phyloP scores from a whole-genome alignment of 2,329 filamentous ascomycete species.

The Thelonectria rubi region DNA sequence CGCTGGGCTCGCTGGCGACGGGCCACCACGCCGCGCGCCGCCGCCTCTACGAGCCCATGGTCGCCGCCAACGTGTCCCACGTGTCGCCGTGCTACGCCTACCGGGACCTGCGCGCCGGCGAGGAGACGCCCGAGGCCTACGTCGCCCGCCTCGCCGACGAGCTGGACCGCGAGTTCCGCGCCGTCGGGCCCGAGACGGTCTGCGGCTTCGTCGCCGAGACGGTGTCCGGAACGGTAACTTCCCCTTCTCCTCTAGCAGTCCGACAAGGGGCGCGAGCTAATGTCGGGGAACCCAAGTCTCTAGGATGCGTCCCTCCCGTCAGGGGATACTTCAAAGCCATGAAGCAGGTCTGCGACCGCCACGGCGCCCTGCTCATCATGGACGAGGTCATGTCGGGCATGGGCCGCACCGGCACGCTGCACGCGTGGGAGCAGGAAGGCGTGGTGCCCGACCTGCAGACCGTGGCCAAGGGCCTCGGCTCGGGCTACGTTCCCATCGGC shows the following conservation, averaged over 20 bases:
- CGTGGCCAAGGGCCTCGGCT: constrained; percentile 70
- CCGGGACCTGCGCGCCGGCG: constrained; percentile 34
- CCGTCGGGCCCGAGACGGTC: constrained; percentile 28
- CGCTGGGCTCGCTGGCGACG: constrained; percentile 18
- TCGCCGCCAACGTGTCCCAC: constrained; percentile 39
- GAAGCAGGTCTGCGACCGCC: constrained; percentile 60
- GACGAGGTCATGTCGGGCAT: constrained; percentile 76
- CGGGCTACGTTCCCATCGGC: constrained; percentile 29
- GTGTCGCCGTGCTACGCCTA: constrained; percentile 43
- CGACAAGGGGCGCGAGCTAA: constrained; percentile 14
- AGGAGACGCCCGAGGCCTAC: constrained; percentile 50
- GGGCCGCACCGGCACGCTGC: constrained; percentile 67
- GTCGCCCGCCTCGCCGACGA: constrained; percentile 27
- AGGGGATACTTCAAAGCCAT: constrained; percentile 63
- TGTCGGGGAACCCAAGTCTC: constrained; percentile 27
- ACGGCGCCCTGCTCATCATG: constrained; percentile 64
- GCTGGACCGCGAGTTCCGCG: constrained; percentile 30
- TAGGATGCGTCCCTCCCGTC: constrained; percentile 28
- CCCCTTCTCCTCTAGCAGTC: rapidly evolving
- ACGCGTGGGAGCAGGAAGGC: constrained; percentile 70
- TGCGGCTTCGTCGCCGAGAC: constrained; percentile 38
- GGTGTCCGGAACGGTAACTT: constrained; percentile 32
- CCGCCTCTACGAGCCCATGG: constrained; percentile 40
- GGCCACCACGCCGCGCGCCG: constrained; percentile 36
- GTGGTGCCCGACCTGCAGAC: constrained; percentile 70